Evolutionary conservation across 129 eudicot genomes (phyloP).

Genomic region (Logfia minima): DNA sequence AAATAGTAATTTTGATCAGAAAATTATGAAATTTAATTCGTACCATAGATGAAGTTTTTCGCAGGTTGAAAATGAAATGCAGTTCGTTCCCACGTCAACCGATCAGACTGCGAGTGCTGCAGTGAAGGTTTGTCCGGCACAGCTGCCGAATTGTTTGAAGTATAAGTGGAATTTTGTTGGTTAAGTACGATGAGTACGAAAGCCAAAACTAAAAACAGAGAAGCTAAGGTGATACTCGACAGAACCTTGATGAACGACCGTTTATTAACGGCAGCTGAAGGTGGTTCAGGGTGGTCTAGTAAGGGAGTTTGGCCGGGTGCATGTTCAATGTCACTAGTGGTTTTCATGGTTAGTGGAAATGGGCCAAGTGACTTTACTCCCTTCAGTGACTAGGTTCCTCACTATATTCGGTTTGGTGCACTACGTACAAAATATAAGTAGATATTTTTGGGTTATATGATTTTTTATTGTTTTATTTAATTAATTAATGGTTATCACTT

Average conservation of each 20-base stretch:
- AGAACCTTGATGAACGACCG: slow-evolving; percentile 27
- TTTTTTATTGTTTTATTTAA: neutral
- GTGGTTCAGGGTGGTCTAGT: slow-evolving; percentile 32
- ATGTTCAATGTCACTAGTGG: slow-evolving; percentile 39
- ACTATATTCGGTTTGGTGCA: neutral
- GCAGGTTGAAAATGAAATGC: slow-evolving; percentile 83
- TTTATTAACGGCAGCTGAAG: slow-evolving; percentile 17
- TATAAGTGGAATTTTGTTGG: slow-evolving; percentile 7
- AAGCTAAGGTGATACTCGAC: slow-evolving; percentile 31
- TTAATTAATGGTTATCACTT: neutral
- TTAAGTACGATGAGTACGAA: slow-evolving; percentile 14
- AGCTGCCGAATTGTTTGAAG: slow-evolving; percentile 24
- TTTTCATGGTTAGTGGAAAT: slow-evolving; percentile 26
- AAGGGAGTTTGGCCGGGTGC: slow-evolving; percentile 36
- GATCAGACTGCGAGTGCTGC: slow-evolving; percentile 29
- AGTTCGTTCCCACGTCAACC: slow-evolving; percentile 78
- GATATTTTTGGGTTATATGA: too few species aligned
- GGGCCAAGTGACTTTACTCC: neutral
- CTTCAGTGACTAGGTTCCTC: neutral
- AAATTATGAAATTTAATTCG: neutral
- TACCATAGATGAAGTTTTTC: slow-evolving; percentile 87
- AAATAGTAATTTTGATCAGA: neutral
- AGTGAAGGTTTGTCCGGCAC: slow-evolving; percentile 22
- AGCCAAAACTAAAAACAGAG: slow-evolving; percentile 19
- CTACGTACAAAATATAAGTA: too few species aligned